Base-by-base conservation (phyloP, 345 rosid species). In the Theobroma cacao region DNA sequence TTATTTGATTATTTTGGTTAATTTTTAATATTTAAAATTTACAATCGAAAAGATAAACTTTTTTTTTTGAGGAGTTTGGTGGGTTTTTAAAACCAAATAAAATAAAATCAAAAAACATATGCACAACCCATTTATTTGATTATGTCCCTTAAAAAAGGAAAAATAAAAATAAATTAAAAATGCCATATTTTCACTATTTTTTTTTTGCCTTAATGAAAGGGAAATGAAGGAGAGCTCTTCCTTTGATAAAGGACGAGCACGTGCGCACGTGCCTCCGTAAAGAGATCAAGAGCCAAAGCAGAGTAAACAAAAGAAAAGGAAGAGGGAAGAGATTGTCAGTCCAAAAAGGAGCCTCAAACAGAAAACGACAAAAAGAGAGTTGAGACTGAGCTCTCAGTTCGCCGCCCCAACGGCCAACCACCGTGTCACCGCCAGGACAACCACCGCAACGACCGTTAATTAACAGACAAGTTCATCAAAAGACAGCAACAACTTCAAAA, bases 211-310 rank as follows among this genome's bases (percentile, higher is more conserved):
- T 7, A 7, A 41, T 2, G 45, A 41, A 14, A 60, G 0, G 17
- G 0, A 30, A 30, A 14, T 4, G 17, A 20, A 7, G 20, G 6
- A 7, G 24, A 22, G 33, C 20, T 41, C 72, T 6, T 43, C 72
- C 48, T n/a, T 56, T 38, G 33, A 20, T 55, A 56, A 74, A 15
- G 77, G 53, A 9, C 0, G 3, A 13, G 36, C 77, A 74, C 77
- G 66, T 74, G 77, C 66, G 38, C 67, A 74, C 77, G 77, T 74
- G 67, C 55, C 2, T 7, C 6, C 15, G 58, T 47, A 69, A 17
- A 50, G 13, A 45, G 28, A 69, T 17, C 74, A 69, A 47, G 74
- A 28, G 14, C 38, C 56, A 45, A 26, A 18, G 22, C 10, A n/a
- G 11, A 9, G 3, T 17, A n/a, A n/a, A n/a, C 2, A 14, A 41